Base-by-base conservation (phyloP, 441 rosid genomes). In the Aleurites moluccanus region DNA sequence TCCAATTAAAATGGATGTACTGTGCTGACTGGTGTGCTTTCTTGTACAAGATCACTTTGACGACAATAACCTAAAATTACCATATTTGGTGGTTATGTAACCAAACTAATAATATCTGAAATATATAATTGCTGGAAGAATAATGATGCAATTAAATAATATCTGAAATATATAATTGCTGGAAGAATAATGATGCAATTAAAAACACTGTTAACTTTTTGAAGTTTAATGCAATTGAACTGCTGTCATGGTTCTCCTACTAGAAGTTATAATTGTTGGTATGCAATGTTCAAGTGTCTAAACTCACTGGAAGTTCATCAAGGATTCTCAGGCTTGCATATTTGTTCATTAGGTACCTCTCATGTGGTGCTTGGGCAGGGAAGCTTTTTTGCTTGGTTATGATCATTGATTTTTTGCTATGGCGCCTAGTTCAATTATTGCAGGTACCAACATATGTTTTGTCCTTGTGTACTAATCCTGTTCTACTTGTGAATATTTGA, bases 361-460 rank as follows among this genome's bases (percentile, higher is more conserved):
- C 97, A 3, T 91, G 97, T 80, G 98, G 99, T 73, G 80, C 93
- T 45, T 96, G 97, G 98, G 98, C 98, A 2, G 98, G 99, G 73
- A 96, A 96, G 81, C 87, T 92, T 64, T 93, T 92, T 68, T 91
- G 94, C 85, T 77, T 91, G 86, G 97, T 96, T 80, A 92, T 96
- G 97, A 91, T 93, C n/a, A 82, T 92, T 13, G 94, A 93, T 88
- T 91, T 80, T 82, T 80, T 96, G 83, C 80, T 93, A n/a, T 90
- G 90, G 93, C 85, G 74, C 64, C 75, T 96, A 18, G 77, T 96
- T 83, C 86, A 86, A 52, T 70, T 88, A 16, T 81, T 86, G 79
- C 90, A 95, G 97, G 98, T 90, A 75, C n/a, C 10, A 25, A 53
- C 3, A 18, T 20, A 53, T 53, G 23, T 53, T 18, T 53, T 56